Evolutionary conservation across 2,329 filamentous ascomycete genomes (phyloP), one percentile per base, ranked within the genome.

Genomic region (Aspergillus sp.): DNA sequence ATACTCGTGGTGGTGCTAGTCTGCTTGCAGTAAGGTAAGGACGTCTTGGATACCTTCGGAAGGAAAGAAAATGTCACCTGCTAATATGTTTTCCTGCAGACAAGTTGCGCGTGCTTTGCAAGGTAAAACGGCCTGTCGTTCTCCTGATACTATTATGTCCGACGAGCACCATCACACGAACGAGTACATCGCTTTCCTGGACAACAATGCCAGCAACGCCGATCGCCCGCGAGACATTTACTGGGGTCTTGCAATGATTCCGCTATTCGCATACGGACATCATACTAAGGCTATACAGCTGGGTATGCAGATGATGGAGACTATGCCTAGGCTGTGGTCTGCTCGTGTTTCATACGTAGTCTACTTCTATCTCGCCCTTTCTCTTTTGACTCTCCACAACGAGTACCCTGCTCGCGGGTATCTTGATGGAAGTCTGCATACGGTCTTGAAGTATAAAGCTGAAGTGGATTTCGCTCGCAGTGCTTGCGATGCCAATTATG

Each of bases 401-500:
- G 78, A 80, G 21, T 74, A 78, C 54, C 78, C 80, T 15, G 64
- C 68, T 3, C 69, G 72, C 44, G 73, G 73, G n/a, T 79, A 83
- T 60, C 78, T 79, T 13, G 73, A 77, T 7, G 75, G 77, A 15
- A 77, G 82, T 51, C 69, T 87, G 55, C 72, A 80, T n/a, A 78
- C 77, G 36, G 78, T 86, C 1, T 68, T 73, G 8, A 71, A 76
- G 8, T 83, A 83, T 62, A 81, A 84, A 60, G 77, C 78, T 8
- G 77, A 81, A 60, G 81, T 88, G 36, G 81, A 85, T 61, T 75
- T 80, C 39, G 83, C 81, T 55, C 78, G 82, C 41, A 72, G 73
- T 17, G 77, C 83, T 56, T 88, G 84, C 60, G 80, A 86, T 63
- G 79, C 83, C 64, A 88, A 88, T 65, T 88, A 87, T 67, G 77